Conservation (phyloP, 2,329 filamentous ascomycete species). For the Hypoxylon sp. region DNA sequence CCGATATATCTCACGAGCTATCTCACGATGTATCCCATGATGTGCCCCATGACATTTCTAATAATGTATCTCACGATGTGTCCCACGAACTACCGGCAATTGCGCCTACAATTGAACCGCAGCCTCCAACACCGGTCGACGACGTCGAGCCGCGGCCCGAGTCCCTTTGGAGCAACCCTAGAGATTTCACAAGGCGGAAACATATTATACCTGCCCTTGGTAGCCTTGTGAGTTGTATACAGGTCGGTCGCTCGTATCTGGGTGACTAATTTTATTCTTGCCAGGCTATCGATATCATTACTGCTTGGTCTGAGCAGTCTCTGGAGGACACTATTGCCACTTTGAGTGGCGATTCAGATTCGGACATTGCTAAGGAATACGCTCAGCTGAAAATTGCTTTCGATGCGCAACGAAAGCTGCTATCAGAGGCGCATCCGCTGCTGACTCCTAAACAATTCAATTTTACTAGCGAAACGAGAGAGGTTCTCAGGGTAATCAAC, state of each 20-base stretch:
- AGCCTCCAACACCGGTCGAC: slow-evolving; percentile 25
- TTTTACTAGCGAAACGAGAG: slow-evolving; percentile 40
- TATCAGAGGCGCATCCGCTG: slow-evolving; percentile 39
- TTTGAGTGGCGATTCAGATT: slow-evolving; percentile 41
- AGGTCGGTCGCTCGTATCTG: background rate
- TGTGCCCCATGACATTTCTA: background rate
- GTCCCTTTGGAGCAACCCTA: slow-evolving; percentile 46
- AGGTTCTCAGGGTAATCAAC: slow-evolving; percentile 45
- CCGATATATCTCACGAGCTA: slow-evolving; percentile 10
- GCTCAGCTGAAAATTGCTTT: slow-evolving; percentile 40
- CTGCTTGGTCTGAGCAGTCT: slow-evolving; percentile 46
- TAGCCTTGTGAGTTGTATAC: slow-evolving; percentile 39
- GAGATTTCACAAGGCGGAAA: slow-evolving; percentile 45
- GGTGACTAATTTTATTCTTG: slow-evolving; percentile 32
- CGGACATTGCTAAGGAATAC: slow-evolving; percentile 45
- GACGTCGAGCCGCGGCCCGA: slow-evolving; percentile 39
- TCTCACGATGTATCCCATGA: background rate
- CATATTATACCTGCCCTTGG: slow-evolving; percentile 46
- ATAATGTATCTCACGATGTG: background rate
- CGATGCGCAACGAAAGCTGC: slow-evolving; percentile 40
- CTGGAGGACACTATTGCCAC: slow-evolving; percentile 47
- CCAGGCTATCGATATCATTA: slow-evolving; percentile 47
- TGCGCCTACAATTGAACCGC: slow-evolving; percentile 30
- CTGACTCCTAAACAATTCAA: slow-evolving; percentile 40
- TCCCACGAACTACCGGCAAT: background rate